Base-by-base conservation (phyloP, 805 yeast genomes). In the Teunomyces gatunensis region DNA sequence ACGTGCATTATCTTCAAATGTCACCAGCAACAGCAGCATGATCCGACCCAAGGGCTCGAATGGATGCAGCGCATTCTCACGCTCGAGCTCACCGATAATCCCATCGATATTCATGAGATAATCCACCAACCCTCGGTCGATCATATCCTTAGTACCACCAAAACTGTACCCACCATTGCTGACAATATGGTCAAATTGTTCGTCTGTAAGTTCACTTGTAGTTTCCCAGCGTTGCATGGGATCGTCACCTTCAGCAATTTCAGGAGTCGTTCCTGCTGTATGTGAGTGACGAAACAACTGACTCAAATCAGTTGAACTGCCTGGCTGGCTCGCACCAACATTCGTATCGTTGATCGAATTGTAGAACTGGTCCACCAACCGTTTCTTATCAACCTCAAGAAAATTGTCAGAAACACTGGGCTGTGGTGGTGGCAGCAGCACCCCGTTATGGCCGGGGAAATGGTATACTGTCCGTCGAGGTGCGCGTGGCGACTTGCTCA, bases 361-460 rank as follows among this genome's bases (percentile, higher is more conserved):
- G 55, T 67, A 69, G 54, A 73, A 73, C 53, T 71, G 76, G 47
- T 71, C 74, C 42, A 71, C 76, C 46, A 73, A 55, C 29, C 72
- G 57, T 50, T 69, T 69, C 36, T 59, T 58, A 44, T 63, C 68
- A 27, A 46, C 49, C 10, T 41, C 50, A 17, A 33, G 25, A 20
- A 18, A 43, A 13, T 23, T 12, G 46, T 21, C 25, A 4, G 34
- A 32, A 32, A 13, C 11, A 32, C 23, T 39, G 21, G 34, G 3
- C 15, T n/a, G 15, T 27, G 34, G 28, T 27, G 34, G 28, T 39
- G 32, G 21, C 29, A 25, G 42, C 42, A 25, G 39, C 17, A 35
- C 6, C 4, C 27, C 20, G 15, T 7, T 21, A 11, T 12, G 40
- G 5, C 40, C 17, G 12, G 40, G 40, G 29, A 37, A 37, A 37